Evolutionary conservation across 306 rosid genomes (phyloP).

Genomic region (Macrotyloma uniflorum): DNA sequence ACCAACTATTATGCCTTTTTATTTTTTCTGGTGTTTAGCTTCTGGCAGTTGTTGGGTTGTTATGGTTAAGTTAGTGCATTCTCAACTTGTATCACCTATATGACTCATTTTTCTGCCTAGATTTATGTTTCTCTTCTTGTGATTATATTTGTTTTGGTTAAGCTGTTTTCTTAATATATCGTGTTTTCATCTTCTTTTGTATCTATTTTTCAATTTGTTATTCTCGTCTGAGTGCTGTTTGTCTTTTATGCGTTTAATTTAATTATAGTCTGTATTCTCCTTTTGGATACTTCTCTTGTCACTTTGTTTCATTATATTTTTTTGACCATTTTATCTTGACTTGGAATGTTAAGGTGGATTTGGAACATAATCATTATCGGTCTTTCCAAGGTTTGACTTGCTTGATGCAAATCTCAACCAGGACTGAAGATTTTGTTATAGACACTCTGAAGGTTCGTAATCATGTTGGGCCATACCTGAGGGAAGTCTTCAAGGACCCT

Average conservation of each 20-base stretch:
- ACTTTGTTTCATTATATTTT: constrained; percentile 6
- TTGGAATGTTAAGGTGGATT: constrained; percentile 75
- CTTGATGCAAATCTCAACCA: constrained; percentile 97
- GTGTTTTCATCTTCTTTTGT: constrained; percentile 29
- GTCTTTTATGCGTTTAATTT: not conserved
- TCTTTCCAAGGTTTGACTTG: constrained; percentile 98
- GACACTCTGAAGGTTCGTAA: constrained; percentile 85
- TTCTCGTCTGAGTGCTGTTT: not conserved
- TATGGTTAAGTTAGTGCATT: constrained; percentile 17
- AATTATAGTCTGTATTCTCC: constrained; percentile 12
- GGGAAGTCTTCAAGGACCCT: constrained; percentile 95
- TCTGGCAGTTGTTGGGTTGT: not conserved
- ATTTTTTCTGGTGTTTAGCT: not conserved
- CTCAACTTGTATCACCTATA: not conserved
- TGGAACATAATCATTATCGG: constrained; percentile 98
- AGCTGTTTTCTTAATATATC: not conserved
- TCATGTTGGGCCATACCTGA: constrained; percentile 84
- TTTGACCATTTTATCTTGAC: constrained; percentile 35
- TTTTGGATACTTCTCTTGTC: not conserved
- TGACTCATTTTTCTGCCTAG: constrained; percentile 20
- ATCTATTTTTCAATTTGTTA: constrained; percentile 1
- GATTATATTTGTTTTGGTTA: constrained; percentile 12
- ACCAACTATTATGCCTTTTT: not conserved
- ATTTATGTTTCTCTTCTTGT: constrained; percentile 21
- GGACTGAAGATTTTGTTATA: constrained; percentile 91